phyloP scores from a whole-genome alignment of 2,329 filamentous ascomycete species.

The Fusarium equiseti region DNA sequence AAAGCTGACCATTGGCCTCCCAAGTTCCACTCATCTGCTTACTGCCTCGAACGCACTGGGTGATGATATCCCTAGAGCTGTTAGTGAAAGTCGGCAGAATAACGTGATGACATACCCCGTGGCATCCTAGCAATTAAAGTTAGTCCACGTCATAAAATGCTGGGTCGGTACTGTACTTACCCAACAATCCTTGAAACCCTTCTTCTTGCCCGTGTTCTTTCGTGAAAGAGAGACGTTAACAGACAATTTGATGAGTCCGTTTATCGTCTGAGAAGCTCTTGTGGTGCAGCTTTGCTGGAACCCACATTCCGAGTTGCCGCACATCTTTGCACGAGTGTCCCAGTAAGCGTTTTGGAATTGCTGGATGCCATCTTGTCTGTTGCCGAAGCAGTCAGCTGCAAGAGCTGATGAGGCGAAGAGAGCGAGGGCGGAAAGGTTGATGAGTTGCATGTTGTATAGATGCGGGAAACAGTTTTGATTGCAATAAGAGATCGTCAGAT shows the following conservation, averaged over 20 bases:
- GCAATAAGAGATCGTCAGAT: rapidly evolving
- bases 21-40: not conserved
- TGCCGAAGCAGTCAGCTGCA: slow-evolving; percentile 28
- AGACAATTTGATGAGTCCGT: not conserved
- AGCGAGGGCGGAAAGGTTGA: slow-evolving; percentile 16
- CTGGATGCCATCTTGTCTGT: not conserved
- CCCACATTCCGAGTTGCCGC: slow-evolving; percentile 19
- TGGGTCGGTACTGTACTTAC: slow-evolving; percentile 2
- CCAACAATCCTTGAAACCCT: slow-evolving; percentile 37
- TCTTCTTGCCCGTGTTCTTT: slow-evolving; percentile 24
- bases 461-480: not conserved
- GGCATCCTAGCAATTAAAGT: slow-evolving; percentile 4
- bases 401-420: slow-evolving; percentile 4
- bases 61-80: not conserved
- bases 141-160: not conserved
- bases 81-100: not conserved
- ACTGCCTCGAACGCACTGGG: not conserved
- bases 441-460: slow-evolving; percentile 11
- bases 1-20: not conserved
- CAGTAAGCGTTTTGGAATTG: slow-evolving; percentile 21
- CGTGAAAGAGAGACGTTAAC: slow-evolving; percentile 23
- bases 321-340: slow-evolving; percentile 30
- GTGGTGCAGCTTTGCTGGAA: slow-evolving; percentile 28
- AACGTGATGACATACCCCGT: slow-evolving; percentile 11
- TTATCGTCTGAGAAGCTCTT: not conserved